Conservation (phyloP, 768 basidiomycete species). For the Fistulinella prunicolor region DNA sequence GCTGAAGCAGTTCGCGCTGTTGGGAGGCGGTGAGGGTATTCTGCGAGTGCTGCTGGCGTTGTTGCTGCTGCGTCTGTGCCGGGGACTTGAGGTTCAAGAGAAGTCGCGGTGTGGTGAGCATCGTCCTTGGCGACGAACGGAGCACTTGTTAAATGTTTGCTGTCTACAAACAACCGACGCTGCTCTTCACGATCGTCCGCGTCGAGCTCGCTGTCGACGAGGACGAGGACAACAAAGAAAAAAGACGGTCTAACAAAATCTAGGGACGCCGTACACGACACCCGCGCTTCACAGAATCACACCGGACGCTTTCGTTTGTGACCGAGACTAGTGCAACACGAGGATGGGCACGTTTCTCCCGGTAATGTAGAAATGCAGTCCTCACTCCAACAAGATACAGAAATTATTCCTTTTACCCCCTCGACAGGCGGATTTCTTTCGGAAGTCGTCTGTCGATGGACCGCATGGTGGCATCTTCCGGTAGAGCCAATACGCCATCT, state of each 20-base stretch:
- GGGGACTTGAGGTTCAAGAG: conserved; percentile 33
- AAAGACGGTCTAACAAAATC: conserved; percentile 11
- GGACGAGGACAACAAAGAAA: conserved; percentile 5
- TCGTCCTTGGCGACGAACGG: conserved; percentile 22
- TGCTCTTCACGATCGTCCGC: conserved; percentile 4
- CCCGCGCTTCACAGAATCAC: conserved; percentile 9
- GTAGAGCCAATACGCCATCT: conserved; percentile 87
- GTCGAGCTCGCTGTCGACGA: conserved; percentile 8
- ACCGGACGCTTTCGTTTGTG: background rate
- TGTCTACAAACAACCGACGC: conserved; percentile 32
- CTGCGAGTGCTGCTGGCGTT: conserved; percentile 25
- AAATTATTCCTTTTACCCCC: conserved; percentile 82
- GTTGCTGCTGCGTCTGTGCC: conserved; percentile 21
- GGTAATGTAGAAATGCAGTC: background rate
- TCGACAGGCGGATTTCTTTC: conserved; percentile 57
- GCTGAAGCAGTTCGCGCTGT: conserved; percentile 30
- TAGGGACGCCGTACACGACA: background rate
- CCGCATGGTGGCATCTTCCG: conserved; percentile 35
- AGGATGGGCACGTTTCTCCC: background rate
- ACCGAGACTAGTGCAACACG: background rate
- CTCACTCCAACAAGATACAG: conserved; percentile 42
- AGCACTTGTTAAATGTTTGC: conserved; percentile 26
- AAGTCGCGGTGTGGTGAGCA: conserved; percentile 35
- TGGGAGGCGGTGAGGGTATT: conserved; percentile 26
- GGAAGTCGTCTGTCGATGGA: conserved; percentile 30